These are phyloP conservation scores for Bipolaris sorokiniana DNA, from an alignment of 2,329 filamentous ascomycete genomes.

Conservation along the genomic window DNA sequence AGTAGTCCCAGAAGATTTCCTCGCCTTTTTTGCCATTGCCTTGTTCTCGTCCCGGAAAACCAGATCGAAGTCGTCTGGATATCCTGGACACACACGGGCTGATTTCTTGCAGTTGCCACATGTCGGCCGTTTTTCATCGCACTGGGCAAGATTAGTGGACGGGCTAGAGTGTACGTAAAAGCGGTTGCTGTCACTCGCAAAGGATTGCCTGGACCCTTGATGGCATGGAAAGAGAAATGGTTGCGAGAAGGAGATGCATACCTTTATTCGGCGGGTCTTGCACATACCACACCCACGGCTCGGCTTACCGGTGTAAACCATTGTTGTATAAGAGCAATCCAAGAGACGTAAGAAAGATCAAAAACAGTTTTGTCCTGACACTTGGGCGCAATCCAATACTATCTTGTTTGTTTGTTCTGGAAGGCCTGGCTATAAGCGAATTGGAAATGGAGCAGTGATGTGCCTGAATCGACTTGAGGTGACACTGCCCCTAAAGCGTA, in stretches of 20 bases:
- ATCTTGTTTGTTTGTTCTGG: not conserved
- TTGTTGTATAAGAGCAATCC: slow-evolving; percentile 25
- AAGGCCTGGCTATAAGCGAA: slow-evolving; percentile 14
- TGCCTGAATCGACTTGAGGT: slow-evolving; percentile 13
- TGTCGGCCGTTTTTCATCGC: slow-evolving; percentile 45
- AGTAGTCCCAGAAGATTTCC: slow-evolving; percentile 49
- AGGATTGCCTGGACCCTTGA: not conserved
- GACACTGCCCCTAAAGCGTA: slow-evolving; percentile 36
- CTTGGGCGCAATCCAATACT: slow-evolving; percentile 3
- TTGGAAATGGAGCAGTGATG: slow-evolving; percentile 3
- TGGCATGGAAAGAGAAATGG: slow-evolving; percentile 10
- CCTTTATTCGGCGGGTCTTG: slow-evolving; percentile 74
- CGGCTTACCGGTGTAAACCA: slow-evolving; percentile 52
- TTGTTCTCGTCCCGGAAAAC: slow-evolving; percentile 76
- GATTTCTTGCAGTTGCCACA: slow-evolving; percentile 47
- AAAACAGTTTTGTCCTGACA: slow-evolving; percentile 2
- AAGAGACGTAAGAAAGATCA: slow-evolving; percentile 21
- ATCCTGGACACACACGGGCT: slow-evolving; percentile 41
- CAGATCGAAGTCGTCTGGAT: slow-evolving; percentile 71
- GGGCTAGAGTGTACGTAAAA: not conserved
- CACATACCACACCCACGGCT: slow-evolving; percentile 73
- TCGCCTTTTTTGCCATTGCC: slow-evolving; percentile 68
- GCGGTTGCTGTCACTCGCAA: slow-evolving; percentile 2
- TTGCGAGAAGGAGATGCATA: slow-evolving; percentile 46
- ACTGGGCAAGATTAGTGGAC: slow-evolving; percentile 30